These are phyloP conservation scores for Silene conica DNA, from an alignment of 148 eudicot genomes.

Conservation along the genomic window DNA sequence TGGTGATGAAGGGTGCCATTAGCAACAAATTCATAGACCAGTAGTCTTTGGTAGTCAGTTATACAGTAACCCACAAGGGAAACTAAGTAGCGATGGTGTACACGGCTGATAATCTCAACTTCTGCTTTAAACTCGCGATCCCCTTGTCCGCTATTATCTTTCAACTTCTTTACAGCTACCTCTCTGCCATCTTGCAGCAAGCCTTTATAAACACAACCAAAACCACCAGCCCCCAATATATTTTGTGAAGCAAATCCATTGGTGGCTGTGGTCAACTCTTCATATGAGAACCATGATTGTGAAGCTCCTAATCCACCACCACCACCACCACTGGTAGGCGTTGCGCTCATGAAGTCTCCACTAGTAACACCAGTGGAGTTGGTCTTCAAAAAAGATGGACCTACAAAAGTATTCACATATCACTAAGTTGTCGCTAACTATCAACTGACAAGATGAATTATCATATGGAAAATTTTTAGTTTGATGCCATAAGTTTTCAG, in stretches of 20 bases:
- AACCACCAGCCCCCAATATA: constrained; percentile 88
- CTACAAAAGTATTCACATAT: constrained; percentile 19
- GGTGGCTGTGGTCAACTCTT: constrained; percentile 69
- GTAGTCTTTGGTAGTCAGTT: constrained; percentile 67
- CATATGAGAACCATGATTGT: constrained; percentile 70
- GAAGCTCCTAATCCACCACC: constrained; percentile 50
- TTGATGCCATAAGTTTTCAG: too few relatives aligned
- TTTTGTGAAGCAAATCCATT: constrained; percentile 66
- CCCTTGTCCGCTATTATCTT: constrained; percentile 85
- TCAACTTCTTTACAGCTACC: constrained; percentile 90
- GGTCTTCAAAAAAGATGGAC: constrained; percentile 35
- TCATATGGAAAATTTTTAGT: background rate
- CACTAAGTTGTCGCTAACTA: background rate
- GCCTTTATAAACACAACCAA: constrained; percentile 93
- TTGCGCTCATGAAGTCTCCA: constrained; percentile 41
- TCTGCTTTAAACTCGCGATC: constrained; percentile 98
- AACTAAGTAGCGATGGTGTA: constrained; percentile 92
- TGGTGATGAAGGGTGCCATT: constrained; percentile 82
- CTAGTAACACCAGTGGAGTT: constrained; percentile 24
- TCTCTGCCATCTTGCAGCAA: constrained; percentile 65
- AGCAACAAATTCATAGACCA: constrained; percentile 85
- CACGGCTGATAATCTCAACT: constrained; percentile 92
- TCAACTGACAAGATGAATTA: background rate
- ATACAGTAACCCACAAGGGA: constrained; percentile 96
- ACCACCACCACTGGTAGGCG: constrained; percentile 44